Evolutionary conservation across 192 early-diverging fungal genomes (phyloP).

Genomic region (Rhizophagus sp.): DNA sequence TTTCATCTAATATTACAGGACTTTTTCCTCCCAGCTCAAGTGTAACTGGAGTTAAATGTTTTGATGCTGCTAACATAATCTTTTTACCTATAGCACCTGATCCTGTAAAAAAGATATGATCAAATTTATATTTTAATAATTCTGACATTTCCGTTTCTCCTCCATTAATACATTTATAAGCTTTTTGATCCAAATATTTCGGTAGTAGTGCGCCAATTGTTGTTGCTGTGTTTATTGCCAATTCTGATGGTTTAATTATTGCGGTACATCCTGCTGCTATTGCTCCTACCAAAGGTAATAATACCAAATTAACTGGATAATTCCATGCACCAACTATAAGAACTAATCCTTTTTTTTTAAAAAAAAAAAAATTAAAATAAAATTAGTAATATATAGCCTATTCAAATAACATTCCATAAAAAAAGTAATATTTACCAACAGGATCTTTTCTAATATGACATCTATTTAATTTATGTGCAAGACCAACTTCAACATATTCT

Average conservation of each 20-base stretch:
- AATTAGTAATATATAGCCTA: neutral
- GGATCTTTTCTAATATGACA: slow-evolving; percentile 70
- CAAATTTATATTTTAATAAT: slow-evolving; percentile 75
- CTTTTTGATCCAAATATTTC: slow-evolving; percentile 70
- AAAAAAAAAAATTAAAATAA: neutral
- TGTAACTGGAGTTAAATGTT: slow-evolving; percentile 82
- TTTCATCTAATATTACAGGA: slow-evolving; percentile 65
- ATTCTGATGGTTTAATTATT: slow-evolving; percentile 84
- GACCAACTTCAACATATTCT: slow-evolving; percentile 40
- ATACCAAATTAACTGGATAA: slow-evolving; percentile 58
- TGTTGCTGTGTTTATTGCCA: slow-evolving; percentile 62
- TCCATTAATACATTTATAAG: slow-evolving; percentile 76
- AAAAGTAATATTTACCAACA: slow-evolving; percentile 47
- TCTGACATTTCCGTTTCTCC: slow-evolving; percentile 68
- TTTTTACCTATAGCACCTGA: slow-evolving; percentile 76
- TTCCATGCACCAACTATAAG: slow-evolving; percentile 57
- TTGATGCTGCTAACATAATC: slow-evolving; percentile 82
- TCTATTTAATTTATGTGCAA: slow-evolving; percentile 48
- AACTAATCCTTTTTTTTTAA: slow-evolving; percentile 30
- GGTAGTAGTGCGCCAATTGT: slow-evolving; percentile 64
- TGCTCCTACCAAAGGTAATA: slow-evolving; percentile 77
- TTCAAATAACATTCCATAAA: too few species aligned
- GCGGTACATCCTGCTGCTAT: slow-evolving; percentile 90
- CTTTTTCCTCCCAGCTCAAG: slow-evolving; percentile 95
- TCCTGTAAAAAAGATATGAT: slow-evolving; percentile 95